phyloP scores from a whole-genome alignment of 169 alveolate species.

The Cryptosporidium canis region DNA sequence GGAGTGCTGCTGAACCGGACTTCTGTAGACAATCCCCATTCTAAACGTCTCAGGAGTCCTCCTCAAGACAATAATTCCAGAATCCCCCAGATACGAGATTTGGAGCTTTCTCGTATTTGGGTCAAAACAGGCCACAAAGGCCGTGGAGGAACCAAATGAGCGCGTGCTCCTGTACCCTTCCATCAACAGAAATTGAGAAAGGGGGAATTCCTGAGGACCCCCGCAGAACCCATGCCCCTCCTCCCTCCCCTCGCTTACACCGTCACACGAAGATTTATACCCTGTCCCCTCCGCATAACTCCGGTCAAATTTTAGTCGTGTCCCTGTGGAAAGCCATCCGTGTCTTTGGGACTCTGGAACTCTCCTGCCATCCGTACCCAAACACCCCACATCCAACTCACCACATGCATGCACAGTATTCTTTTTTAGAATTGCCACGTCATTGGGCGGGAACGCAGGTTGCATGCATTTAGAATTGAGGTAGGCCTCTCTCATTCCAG shows the following conservation, averaged over 20 bases:
- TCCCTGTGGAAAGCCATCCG: neutral
- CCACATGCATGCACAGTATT: neutral
- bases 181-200: slow-evolving; percentile 31
- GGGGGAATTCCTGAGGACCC: neutral
- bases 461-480: slow-evolving; percentile 8
- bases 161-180: slow-evolving; percentile 71
- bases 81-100: slow-evolving; percentile 80
- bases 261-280: neutral
- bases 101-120: slow-evolving; percentile 27
- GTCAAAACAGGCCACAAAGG: slow-evolving; percentile 74
- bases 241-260: neutral
- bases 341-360: neutral
- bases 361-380: neutral
- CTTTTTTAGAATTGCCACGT: slow-evolving; percentile 23
- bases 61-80: slow-evolving; percentile 75
- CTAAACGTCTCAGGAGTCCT: slow-evolving; percentile 75
- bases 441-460: neutral
- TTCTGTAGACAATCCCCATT: slow-evolving; percentile 74
- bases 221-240: neutral
- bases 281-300: neutral
- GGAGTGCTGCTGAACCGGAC: slow-evolving; percentile 83
- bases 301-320: neutral
- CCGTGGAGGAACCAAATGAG: slow-evolving; percentile 77
- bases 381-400: neutral
- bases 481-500: slow-evolving; percentile 74